A percentile compares a stretch with the other conserved stretches of the same genome.
Evolutionary conservation across 2,329 filamentous ascomycete species (phyloP).

Genomic region (Exserohilum turcica): DNA sequence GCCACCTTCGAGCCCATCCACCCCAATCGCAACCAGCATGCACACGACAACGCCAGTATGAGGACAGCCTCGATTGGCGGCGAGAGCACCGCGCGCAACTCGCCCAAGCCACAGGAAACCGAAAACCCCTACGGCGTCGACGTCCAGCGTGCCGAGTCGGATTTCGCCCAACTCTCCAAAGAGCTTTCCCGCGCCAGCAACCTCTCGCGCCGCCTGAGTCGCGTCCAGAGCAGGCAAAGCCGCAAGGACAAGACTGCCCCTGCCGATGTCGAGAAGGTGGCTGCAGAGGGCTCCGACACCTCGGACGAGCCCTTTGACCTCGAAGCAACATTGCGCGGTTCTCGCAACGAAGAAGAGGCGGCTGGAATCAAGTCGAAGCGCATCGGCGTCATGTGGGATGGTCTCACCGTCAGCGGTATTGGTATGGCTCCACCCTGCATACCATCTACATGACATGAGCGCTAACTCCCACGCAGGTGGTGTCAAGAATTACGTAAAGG

Average conservation of each 20-base stretch:
- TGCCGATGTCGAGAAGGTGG: slow-evolving; percentile 65
- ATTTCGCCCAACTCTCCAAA: slow-evolving; percentile 69
- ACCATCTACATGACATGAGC: not conserved
- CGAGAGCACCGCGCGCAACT: slow-evolving; percentile 28
- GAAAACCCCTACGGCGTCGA: slow-evolving; percentile 56
- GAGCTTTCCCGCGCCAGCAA: slow-evolving; percentile 51
- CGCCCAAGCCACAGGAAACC: slow-evolving; percentile 27
- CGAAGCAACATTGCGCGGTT: slow-evolving; percentile 73
- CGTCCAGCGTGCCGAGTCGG: slow-evolving; percentile 69
- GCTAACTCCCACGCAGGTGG: slow-evolving; percentile 50
- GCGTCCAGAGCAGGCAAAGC: slow-evolving; percentile 54
- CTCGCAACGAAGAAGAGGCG: slow-evolving; percentile 70
- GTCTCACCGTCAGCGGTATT: slow-evolving; percentile 74
- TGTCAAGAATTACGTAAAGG: slow-evolving; percentile 68
- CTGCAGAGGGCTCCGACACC: slow-evolving; percentile 37
- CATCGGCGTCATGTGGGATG: slow-evolving; percentile 74
- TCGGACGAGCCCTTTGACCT: slow-evolving; percentile 69
- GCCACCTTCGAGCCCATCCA: slow-evolving; percentile 40
- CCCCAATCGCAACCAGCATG: slow-evolving; percentile 19
- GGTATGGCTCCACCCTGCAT: slow-evolving; percentile 47
- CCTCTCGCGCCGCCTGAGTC: slow-evolving; percentile 47
- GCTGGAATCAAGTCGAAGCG: slow-evolving; percentile 82
- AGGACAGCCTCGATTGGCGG: slow-evolving; percentile 31
- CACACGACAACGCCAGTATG: slow-evolving; percentile 25
- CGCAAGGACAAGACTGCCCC: slow-evolving; percentile 39